A percentile compares a stretch with the other conserved stretches of the same genome.
phyloP scores from a whole-genome alignment of 2,329 filamentous ascomycete species.

The Helminthosporium solani region DNA sequence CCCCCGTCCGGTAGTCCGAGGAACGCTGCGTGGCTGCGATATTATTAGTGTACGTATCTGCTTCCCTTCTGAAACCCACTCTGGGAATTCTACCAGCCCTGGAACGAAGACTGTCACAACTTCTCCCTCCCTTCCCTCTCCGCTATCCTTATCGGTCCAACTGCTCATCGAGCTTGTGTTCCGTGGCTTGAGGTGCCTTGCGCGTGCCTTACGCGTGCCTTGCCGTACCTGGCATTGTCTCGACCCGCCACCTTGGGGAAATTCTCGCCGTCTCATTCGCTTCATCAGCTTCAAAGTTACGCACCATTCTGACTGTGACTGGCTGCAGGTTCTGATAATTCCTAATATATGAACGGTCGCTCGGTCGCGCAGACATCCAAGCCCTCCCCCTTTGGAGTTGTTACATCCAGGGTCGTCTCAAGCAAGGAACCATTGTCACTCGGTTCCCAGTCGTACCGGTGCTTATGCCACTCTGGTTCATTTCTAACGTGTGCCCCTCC shows the following conservation, averaged over 20 bases:
- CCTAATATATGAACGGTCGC: conserved; percentile 23
- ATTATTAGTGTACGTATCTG: conserved; percentile 37
- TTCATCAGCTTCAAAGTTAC: conserved; percentile 31
- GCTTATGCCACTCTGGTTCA: conserved; percentile 15
- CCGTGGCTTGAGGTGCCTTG: conserved; percentile 6
- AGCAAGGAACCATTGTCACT: conserved; percentile 31
- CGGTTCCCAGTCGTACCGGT: conserved; percentile 19
- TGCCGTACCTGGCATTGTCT: conserved; percentile 17
- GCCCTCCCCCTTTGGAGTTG: conserved; percentile 17
- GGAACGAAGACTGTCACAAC: conserved; percentile 38
- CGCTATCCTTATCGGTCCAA: not conserved
- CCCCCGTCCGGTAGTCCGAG: conserved; percentile 22
- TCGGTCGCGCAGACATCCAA: conserved; percentile 16
- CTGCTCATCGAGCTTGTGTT: not conserved
- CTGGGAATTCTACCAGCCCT: conserved; percentile 30
- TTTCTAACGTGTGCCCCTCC: conserved; percentile 20
- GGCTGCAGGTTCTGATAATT: conserved; percentile 25
- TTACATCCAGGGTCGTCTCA: conserved; percentile 13
- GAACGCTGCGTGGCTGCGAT: too few relatives aligned
- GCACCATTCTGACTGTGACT: conserved; percentile 26
- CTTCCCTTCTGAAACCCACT: conserved; percentile 36
- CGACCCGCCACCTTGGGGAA: conserved; percentile 15
- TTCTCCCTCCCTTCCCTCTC: conserved; percentile 8
- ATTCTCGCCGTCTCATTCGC: conserved; percentile 23
- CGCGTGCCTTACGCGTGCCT: conserved; percentile 8